phyloP scores from a whole-genome alignment of 176 grass and related monocot genomes.

The Carex cristatella region DNA sequence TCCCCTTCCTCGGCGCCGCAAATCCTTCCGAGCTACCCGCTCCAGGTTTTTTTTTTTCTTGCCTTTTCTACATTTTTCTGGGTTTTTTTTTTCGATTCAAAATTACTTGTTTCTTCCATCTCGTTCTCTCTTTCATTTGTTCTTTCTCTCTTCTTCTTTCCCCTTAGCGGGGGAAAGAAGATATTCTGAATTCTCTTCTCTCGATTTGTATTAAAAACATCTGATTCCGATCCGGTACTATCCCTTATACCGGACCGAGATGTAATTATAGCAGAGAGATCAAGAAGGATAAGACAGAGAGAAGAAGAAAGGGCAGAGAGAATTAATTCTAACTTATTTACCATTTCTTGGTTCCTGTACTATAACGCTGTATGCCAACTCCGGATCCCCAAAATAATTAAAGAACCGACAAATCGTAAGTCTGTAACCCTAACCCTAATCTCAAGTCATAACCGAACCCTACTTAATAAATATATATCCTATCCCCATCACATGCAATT shows the following conservation, averaged over 20 bases:
- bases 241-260: neutral
- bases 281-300: neutral
- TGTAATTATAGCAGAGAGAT: constrained; percentile 5
- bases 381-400: neutral
- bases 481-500: neutral
- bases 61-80: neutral
- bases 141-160: constrained; percentile 15
- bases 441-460: neutral
- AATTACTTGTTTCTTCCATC: neutral
- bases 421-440: constrained; percentile 1
- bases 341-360: neutral
- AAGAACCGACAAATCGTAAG: constrained; percentile 5
- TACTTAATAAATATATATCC: constrained; percentile 15
- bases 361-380: neutral
- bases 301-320: neutral
- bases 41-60: constrained; percentile 27
- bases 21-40: constrained; percentile 53
- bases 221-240: constrained; percentile 14
- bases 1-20: constrained; percentile 43
- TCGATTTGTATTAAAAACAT: neutral
- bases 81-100: neutral
- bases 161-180: neutral
- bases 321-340: neutral
- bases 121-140: neutral
- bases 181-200: neutral